phyloP scores from a whole-genome alignment of 768 basidiomycete genomes.

The Suillus alpinus region DNA sequence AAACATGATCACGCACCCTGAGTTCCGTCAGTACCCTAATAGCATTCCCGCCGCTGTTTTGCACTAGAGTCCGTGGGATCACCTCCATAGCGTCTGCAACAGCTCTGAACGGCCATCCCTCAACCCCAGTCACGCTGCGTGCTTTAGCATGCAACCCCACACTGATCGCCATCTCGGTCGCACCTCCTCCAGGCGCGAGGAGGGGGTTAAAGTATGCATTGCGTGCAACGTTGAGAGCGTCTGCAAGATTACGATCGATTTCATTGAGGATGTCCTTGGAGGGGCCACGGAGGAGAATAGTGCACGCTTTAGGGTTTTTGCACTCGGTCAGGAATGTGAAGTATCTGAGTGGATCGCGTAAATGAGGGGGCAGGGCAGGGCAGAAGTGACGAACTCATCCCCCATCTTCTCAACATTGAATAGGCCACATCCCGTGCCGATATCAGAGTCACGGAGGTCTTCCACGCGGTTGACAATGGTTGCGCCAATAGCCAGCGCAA shows the following conservation, averaged over 20 bases:
- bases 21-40: constrained; percentile 92
- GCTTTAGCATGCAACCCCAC: constrained; percentile 83
- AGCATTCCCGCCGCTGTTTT: constrained; percentile 94
- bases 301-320: constrained; percentile 89
- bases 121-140: constrained; percentile 78
- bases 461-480: constrained; percentile 97
- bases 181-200: constrained; percentile 94
- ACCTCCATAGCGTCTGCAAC: constrained; percentile 98
- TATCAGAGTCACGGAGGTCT: constrained; percentile 87
- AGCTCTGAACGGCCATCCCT: constrained; percentile 87
- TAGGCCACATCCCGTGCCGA: constrained; percentile 92
- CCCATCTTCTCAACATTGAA: constrained; percentile 97
- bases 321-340: constrained; percentile 98
- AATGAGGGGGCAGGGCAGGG: constrained; percentile 2
- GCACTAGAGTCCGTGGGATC: constrained; percentile 90
- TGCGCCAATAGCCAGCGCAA: constrained; percentile 91
- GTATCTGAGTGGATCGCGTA: constrained; percentile 53
- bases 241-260: constrained; percentile 95
- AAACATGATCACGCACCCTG: constrained; percentile 52
- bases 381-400: constrained; percentile 62
- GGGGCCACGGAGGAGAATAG: constrained; percentile 94
- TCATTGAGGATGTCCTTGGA: constrained; percentile 98
- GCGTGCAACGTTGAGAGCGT: constrained; percentile 95
- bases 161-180: constrained; percentile 96
- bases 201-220: constrained; percentile 95